Evolutionary conservation across 805 yeast species (phyloP), one percentile per base, ranked within the genome.

Genomic region (Candida stauntonica): DNA sequence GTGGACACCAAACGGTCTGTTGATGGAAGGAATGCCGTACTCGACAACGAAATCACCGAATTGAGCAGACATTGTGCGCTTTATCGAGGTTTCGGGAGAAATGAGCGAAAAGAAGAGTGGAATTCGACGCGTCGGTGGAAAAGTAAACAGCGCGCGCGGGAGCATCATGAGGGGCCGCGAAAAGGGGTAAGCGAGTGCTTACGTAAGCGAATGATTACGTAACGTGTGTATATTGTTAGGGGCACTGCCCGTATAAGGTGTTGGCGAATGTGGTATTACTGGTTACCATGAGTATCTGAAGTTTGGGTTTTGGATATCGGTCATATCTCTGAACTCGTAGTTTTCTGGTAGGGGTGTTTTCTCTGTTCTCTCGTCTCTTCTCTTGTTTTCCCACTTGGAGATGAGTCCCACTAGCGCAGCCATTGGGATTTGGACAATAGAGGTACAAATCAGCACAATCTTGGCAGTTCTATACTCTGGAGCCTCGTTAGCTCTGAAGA

Each of bases 1-100:
- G 42, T 72, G 65, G 34, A 82, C 50, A 28, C 96, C 95, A 62
- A 88, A 89, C 12, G 96, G 96, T 40, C 76, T 73, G 41, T 85
- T 85, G 38, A 80, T 50, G 7, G 84, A 58, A 30, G 87, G 91
- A 35, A 60, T 35, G 5, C 37, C 37, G 16, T 29, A 32, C 7
- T 36, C 17, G 9, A 38, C 17, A 13, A 28, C 30, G 19, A 35
- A 2, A 17, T 30, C 29, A 14, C 17, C 31, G 31, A 35, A 13
- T 32, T 18, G 29, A 7, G 7, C 21, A 4, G 15, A 5, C 11
- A 16, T 7, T 28, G 7, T 15, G 11, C 13, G 14, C 7, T 11
- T 28, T 28, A 14, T 15, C 6, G 30, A 14, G 5, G 17, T 14
- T n/a, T n/a, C n/a, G n/a, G n/a, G n/a, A n/a, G n/a, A n/a, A n/a